Evolutionary conservation across 192 early-diverging fungal genomes (phyloP).

Genomic region (Rhizophagus prolifer): DNA sequence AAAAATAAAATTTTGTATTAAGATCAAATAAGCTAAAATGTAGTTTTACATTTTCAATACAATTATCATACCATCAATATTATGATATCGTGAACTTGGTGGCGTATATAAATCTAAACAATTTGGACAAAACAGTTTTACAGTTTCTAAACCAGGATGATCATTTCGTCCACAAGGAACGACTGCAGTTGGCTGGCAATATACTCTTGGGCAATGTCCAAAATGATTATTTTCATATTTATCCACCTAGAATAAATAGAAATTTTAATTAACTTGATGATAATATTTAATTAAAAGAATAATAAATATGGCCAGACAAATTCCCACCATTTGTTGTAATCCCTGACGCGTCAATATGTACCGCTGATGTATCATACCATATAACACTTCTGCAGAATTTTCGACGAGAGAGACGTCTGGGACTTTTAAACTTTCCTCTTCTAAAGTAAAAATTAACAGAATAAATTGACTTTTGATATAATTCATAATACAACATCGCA

Average conservation of each 20-base stretch:
- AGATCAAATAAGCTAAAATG: background rate
- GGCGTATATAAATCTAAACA: conserved; percentile 81
- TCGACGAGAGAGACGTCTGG: conserved; percentile 78
- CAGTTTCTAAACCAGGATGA: conserved; percentile 62
- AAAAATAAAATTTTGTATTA: conserved; percentile 34
- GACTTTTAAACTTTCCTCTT: conserved; percentile 57
- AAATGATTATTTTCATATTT: conserved; percentile 78
- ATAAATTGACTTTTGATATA: background rate
- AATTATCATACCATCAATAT: conserved; percentile 59
- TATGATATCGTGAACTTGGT: conserved; percentile 63
- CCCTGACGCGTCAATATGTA: conserved; percentile 88
- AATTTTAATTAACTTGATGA: background rate
- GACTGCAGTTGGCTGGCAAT: conserved; percentile 60
- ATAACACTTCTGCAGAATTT: conserved; percentile 85
- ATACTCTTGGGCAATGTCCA: conserved; percentile 72
- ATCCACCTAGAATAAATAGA: conserved; percentile 58
- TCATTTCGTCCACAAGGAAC: conserved; percentile 76
- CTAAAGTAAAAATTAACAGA: conserved; percentile 25
- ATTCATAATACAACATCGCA: background rate
- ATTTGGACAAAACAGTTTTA: conserved; percentile 78
- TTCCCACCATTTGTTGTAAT: conserved; percentile 74
- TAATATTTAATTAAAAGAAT: background rate
- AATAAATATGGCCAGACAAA: background rate
- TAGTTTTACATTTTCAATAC: background rate
- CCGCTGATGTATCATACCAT: conserved; percentile 91